Evolutionary conservation across 345 rosid species (phyloP).

Genomic region (Hirschfeldia incana): DNA sequence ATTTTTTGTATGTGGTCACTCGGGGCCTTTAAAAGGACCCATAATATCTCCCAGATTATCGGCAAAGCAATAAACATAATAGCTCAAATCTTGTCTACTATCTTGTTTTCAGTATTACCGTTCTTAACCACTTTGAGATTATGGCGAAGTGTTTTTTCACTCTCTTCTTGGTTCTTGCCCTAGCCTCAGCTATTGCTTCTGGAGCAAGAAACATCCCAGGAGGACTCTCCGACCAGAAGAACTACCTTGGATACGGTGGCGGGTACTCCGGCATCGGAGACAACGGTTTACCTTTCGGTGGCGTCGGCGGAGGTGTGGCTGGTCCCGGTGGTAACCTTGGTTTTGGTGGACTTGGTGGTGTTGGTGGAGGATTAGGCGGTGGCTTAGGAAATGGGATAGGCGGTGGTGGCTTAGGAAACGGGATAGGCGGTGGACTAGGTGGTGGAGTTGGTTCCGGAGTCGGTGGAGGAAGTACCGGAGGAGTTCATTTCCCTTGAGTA

Average conservation of each 20-base stretch:
- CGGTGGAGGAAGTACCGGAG: conserved; percentile 32
- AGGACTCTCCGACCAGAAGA: conserved; percentile 69
- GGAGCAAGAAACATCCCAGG: conserved; percentile 53
- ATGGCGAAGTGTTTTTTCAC: conserved; percentile 46
- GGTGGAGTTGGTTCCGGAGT: conserved; percentile 42
- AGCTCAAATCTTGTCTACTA: conserved; percentile 16
- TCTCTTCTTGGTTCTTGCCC: conserved; percentile 42
- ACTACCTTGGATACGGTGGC: conserved; percentile 66
- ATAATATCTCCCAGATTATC: conserved; percentile 27
- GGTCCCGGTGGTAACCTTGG: conserved; percentile 45
- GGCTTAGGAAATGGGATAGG: conserved; percentile 31
- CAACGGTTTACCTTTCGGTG: conserved; percentile 54
- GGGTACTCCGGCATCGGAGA: conserved; percentile 64
- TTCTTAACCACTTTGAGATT: background rate
- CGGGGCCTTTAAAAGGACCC: conserved; percentile 37
- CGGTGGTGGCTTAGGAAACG: conserved; percentile 33
- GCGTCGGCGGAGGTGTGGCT: conserved; percentile 57
- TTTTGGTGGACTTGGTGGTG: conserved; percentile 39
- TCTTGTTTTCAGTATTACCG: background rate
- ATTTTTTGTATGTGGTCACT: background rate
- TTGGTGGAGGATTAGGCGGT: conserved; percentile 37
- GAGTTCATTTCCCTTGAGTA: conserved; percentile 39
- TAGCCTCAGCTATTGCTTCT: conserved; percentile 33
- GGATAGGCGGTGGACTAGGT: conserved; percentile 31
- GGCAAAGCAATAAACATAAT: conserved; percentile 12